These are phyloP conservation scores for Cystobasidiaceae sp. DNA, from an alignment of 1,284 basidiomycete species.

Conservation along the genomic window DNA sequence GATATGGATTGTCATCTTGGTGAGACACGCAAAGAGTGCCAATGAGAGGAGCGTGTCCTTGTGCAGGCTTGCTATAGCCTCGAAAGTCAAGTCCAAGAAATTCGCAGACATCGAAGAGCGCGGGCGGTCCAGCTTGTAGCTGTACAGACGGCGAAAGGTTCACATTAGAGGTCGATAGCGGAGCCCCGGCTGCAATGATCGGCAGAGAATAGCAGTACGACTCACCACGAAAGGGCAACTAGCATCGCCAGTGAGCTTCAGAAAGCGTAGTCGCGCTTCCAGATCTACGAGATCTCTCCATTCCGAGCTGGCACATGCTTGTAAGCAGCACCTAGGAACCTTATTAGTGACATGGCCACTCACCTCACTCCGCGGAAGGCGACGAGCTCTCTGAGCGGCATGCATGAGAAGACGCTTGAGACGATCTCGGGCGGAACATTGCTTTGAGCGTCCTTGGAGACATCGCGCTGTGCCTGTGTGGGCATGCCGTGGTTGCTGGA, in stretches of 20 bases:
- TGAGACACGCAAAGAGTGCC: constrained; percentile 17
- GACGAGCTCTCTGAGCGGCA: constrained; percentile 17
- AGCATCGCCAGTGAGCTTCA: constrained; percentile 8
- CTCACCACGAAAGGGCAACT: constrained; percentile 23
- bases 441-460: background rate
- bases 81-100: constrained; percentile 13
- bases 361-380: constrained; percentile 7
- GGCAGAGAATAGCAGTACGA: background rate
- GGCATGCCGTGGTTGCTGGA: background rate
- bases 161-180: background rate
- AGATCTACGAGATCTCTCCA: constrained; percentile 25
- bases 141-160: background rate
- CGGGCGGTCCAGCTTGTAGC: constrained; percentile 26
- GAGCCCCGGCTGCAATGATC: background rate
- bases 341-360: background rate
- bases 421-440: constrained; percentile 19
- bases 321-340: background rate
- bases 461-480: too few species aligned
- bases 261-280: constrained; percentile 23
- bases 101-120: constrained; percentile 23
- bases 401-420: constrained; percentile 1
- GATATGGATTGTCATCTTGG: constrained; percentile 14
- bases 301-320: background rate
- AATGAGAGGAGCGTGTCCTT: background rate
- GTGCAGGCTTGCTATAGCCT: background rate